Base-by-base conservation (phyloP, 1,139 yeast genomes). In the Suhomyces terraborum region DNA sequence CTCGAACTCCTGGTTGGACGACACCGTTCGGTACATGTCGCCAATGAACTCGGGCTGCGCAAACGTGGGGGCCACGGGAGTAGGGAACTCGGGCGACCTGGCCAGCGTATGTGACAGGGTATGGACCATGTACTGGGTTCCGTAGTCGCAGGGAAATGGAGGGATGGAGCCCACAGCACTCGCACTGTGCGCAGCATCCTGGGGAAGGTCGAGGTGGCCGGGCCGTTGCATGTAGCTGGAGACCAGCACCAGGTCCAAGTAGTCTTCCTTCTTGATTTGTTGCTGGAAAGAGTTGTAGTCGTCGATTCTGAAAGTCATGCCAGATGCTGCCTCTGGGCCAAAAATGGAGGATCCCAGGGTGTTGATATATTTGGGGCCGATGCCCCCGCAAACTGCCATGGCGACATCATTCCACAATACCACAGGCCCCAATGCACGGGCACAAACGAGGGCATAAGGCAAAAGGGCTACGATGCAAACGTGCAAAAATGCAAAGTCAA, bases 241-340 rank as follows among this genome's bases (percentile, higher is more conserved):
- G 13, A 23, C 26, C 35, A 32, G 26, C 35, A 23, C 27, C 26
- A 16, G 35, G 9, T 32, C 35, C 8, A 27, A 20, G 17, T 32
- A 32, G 12, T 23, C 35, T 20, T 36, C 40, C 26, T 29, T 25
- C 20, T 36, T 36, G 27, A 26, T 18, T 23, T 25, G 39, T 7
- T 16, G 19, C 9, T 25, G 32, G 24, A 28, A 66, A 7, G 65
- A 60, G 48, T 62, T 61, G 42, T 65, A 66, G 43, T 66, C 69
- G 48, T 63, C 61, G 36, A 63, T 40, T 38, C 52, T 61, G 45
- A 61, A 65, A 29, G 67, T 53, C 72, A 65, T 65, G 14, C 25
- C 23, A 24, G 32, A 30, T 30, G 32, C 32, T 30, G 32, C 32
- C 32, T 30, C 32, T 29, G 32, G 32, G 10, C 13, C 23, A 29